Conservation (phyloP, 2,329 filamentous ascomycete genomes). For the Gliomastix tumulicola region DNA sequence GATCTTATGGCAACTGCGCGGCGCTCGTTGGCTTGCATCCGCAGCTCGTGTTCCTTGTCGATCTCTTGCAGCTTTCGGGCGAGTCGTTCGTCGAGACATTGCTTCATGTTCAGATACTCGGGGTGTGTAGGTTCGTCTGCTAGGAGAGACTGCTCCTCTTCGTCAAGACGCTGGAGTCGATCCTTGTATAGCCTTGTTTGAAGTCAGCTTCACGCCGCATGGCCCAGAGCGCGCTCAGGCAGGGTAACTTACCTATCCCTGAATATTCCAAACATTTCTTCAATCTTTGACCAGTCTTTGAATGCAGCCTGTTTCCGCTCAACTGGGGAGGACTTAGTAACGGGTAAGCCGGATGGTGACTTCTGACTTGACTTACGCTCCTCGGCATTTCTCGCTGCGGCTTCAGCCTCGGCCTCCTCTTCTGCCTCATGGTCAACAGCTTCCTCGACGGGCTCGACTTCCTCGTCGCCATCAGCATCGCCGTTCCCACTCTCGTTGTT, state of each 20-base stretch:
- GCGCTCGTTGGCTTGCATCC: conserved; percentile 64
- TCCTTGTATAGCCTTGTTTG: conserved; percentile 78
- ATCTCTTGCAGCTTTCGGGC: conserved; percentile 75
- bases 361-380: conserved; percentile 54
- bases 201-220: not conserved
- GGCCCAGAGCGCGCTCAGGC: not conserved
- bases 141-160: conserved; percentile 55
- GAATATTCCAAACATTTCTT: conserved; percentile 82
- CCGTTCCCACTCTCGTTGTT: conserved; percentile 12
- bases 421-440: conserved; percentile 50
- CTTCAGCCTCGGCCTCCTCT: conserved; percentile 54
- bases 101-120: conserved; percentile 84
- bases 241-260: conserved; percentile 61
- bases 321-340: too few species aligned
- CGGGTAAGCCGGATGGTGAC: too few species aligned
- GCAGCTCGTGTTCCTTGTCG: conserved; percentile 65
- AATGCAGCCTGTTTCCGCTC: conserved; percentile 74
- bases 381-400: conserved; percentile 55
- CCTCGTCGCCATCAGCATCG: conserved; percentile 28
- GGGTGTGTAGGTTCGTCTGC: conserved; percentile 69
- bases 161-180: conserved; percentile 72
- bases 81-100: conserved; percentile 75
- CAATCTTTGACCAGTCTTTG: conserved; percentile 71
- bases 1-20: conserved; percentile 75
- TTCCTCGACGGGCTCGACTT: conserved; percentile 40